phyloP scores from a whole-genome alignment of 345 rosid species.

The Aegle marmelos region DNA sequence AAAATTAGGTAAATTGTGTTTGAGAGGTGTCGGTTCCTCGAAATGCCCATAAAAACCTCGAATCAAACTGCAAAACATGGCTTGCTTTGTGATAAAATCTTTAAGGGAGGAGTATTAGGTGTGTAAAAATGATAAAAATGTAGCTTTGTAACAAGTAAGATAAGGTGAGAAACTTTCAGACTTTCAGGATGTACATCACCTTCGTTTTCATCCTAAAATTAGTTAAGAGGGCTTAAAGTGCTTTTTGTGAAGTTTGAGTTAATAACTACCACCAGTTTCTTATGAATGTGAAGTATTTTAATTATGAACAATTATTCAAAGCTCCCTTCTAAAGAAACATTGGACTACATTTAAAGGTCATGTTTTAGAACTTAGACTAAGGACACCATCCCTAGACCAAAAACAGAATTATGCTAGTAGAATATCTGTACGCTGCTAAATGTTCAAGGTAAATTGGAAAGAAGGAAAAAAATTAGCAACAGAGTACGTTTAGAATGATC shows the following conservation, averaged over 20 bases:
- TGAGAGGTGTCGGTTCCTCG: too few species aligned
- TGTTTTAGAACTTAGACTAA: neutral
- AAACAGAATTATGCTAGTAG: too few species aligned
- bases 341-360: neutral
- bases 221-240: neutral
- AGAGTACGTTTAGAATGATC: too few species aligned
- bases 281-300: neutral
- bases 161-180: neutral
- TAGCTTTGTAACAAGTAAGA: neutral
- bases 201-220: neutral
- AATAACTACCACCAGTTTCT: neutral
- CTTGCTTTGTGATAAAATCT: neutral
- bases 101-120: neutral
- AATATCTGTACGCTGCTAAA: too few species aligned
- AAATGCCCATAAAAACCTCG: too few species aligned
- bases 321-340: too few species aligned
- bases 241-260: neutral
- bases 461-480: too few species aligned
- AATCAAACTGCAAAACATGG: too few species aligned
- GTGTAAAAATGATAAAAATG: neutral
- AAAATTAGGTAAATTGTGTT: too few species aligned
- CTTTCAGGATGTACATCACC: neutral
- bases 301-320: neutral
- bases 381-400: too few species aligned
- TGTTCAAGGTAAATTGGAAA: too few species aligned